Conservation (phyloP, 129 eudicot genomes). For the Kitagawia praeruptora region DNA sequence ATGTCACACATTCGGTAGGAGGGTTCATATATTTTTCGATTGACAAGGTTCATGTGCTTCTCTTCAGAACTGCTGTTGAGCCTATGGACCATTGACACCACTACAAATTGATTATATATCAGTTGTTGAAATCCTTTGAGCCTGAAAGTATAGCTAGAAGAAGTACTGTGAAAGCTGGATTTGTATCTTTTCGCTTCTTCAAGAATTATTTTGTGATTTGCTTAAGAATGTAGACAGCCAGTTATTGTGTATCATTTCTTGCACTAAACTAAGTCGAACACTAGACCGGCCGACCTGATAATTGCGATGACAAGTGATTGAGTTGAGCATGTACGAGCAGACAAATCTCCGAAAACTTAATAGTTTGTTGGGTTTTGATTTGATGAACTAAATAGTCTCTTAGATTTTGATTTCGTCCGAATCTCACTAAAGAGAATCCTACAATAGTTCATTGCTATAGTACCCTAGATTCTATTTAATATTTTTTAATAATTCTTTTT, state of each 20-base stretch:
- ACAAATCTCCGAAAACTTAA: no score
- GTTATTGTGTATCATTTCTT: background rate
- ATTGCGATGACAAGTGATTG: background rate
- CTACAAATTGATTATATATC: background rate
- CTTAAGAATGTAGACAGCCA: background rate
- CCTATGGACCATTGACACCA: conserved; percentile 34
- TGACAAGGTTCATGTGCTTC: conserved; percentile 65
- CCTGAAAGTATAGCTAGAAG: background rate
- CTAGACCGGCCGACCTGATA: background rate
- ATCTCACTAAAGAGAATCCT: no score
- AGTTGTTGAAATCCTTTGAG: background rate
- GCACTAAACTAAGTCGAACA: background rate
- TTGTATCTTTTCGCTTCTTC: background rate
- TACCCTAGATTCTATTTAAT: no score
- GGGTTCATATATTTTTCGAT: conserved; percentile 85
- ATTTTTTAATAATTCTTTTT: no score
- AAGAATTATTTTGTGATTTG: background rate
- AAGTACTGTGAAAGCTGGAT: background rate
- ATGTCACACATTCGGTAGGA: conserved; percentile 77
- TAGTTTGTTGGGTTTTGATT: no score
- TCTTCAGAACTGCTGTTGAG: conserved; percentile 70
- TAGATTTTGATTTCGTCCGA: no score
- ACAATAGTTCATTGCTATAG: no score
- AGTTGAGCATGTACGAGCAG: no score
- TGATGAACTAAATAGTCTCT: no score